These are phyloP conservation scores for Leccinum griseonigrum DNA, from an alignment of 1,284 basidiomycete genomes.

Conservation along the genomic window DNA sequence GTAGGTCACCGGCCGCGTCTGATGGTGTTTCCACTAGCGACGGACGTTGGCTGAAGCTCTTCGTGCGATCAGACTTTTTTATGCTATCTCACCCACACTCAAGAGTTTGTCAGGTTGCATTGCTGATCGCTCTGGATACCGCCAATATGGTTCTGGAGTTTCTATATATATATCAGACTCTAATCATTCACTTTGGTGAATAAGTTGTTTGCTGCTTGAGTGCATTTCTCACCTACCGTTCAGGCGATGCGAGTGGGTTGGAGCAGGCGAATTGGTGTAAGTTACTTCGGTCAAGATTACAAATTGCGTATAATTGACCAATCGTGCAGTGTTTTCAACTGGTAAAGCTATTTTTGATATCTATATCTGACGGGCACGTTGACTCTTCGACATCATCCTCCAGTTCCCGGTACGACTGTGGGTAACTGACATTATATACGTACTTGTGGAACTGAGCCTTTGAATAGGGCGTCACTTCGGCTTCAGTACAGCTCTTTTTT, in stretches of 20 bases:
- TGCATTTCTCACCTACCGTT: neutral
- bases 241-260: constrained; percentile 17
- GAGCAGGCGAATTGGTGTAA: constrained; percentile 21
- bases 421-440: neutral
- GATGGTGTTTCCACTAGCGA: constrained; percentile 12
- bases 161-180: constrained; percentile 36
- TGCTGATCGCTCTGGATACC: constrained; percentile 39
- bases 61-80: constrained; percentile 12
- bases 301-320: neutral
- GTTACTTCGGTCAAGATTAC: neutral
- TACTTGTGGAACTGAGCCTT: neutral
- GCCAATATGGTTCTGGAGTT: constrained; percentile 40
- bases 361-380: neutral
- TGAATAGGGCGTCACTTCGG: constrained; percentile 37
- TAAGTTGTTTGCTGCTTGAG: neutral
- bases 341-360: constrained; percentile 8
- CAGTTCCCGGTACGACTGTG: constrained; percentile 26
- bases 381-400: neutral
- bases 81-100: neutral
- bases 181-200: constrained; percentile 39
- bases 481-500: constrained; percentile 42
- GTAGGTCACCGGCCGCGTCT: neutral
- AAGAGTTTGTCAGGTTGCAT: constrained; percentile 29
- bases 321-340: constrained; percentile 21
- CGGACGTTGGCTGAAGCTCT: constrained; percentile 23